These are phyloP conservation scores for Talaromyces liani DNA, from an alignment of 495 filamentous ascomycete species.

Conservation along the genomic window DNA sequence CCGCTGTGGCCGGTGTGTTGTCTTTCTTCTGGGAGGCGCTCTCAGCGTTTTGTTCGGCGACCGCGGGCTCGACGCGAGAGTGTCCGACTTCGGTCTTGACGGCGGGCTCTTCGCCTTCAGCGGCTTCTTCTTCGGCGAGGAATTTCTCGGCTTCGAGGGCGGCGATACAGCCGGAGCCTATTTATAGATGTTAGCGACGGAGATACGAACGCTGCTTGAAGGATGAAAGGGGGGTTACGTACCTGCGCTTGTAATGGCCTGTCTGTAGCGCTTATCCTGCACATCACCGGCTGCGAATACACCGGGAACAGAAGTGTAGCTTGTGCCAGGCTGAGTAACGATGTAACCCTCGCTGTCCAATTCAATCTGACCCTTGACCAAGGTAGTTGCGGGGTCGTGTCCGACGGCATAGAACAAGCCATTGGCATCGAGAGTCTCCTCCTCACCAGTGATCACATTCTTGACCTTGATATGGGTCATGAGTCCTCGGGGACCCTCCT, in stretches of 20 bases:
- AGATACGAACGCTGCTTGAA: neutral
- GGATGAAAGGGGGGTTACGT: constrained; percentile 26
- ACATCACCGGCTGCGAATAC: constrained; percentile 97
- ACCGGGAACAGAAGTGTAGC: constrained; percentile 79
- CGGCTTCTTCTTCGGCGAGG: constrained; percentile 66
- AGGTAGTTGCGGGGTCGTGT: constrained; percentile 82
- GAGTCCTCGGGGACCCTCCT: constrained; percentile 61
- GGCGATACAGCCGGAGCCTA: constrained; percentile 89
- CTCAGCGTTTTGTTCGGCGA: constrained; percentile 26
- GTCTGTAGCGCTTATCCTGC: constrained; percentile 96
- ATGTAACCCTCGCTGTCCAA: constrained; percentile 86
- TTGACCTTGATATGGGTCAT: constrained; percentile 81
- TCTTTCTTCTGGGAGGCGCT: constrained; percentile 24
- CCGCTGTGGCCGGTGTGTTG: constrained; percentile 31
- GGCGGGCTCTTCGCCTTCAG: constrained; percentile 22
- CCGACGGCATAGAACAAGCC: constrained; percentile 97
- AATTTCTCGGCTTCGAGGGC: constrained; percentile 93
- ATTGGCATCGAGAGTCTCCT: constrained; percentile 77
- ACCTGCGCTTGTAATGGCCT: constrained; percentile 97
- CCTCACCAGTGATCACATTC: constrained; percentile 67
- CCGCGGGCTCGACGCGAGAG: constrained; percentile 18
- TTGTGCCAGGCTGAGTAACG: constrained; percentile 79
- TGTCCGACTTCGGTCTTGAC: constrained; percentile 15
- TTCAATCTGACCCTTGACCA: constrained; percentile 83
- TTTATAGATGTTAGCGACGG: constrained; percentile 10